Evolutionary conservation across 768 basidiomycete genomes (phyloP).

Genomic region (Lactifluus hygrophoroides): DNA sequence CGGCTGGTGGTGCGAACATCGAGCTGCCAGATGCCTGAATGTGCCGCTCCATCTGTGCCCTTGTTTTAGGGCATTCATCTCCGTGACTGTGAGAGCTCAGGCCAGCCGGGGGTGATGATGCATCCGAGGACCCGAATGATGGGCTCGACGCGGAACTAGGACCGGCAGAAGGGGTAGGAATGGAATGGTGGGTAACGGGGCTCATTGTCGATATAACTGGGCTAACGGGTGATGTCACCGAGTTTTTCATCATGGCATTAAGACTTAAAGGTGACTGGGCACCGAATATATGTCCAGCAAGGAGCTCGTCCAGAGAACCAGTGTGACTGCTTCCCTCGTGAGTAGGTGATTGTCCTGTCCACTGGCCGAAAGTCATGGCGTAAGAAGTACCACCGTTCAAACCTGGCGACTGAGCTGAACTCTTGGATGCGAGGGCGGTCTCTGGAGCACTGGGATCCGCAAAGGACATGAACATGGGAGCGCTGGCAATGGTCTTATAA

Average conservation of each 20-base stretch:
- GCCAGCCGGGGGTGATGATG: slow-evolving; percentile 15
- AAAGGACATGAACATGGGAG: slow-evolving; percentile 81
- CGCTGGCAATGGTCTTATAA: slow-evolving; percentile 75
- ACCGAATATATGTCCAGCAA: slow-evolving; percentile 34
- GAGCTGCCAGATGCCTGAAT: slow-evolving; percentile 54
- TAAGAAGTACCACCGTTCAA: slow-evolving; percentile 30
- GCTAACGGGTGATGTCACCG: slow-evolving; percentile 32
- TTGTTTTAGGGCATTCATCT: slow-evolving; percentile 44
- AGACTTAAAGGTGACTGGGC: slow-evolving; percentile 22
- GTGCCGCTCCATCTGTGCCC: slow-evolving; percentile 39
- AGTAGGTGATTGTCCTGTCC: slow-evolving; percentile 25
- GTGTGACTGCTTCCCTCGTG: slow-evolving; percentile 28
- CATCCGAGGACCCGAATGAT: slow-evolving; percentile 20
- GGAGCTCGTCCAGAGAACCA: slow-evolving; percentile 38
- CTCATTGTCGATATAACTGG: slow-evolving; percentile 31
- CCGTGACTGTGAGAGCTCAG: slow-evolving; percentile 14
- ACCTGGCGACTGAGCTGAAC: background rate
- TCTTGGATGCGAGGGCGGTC: slow-evolving; percentile 17
- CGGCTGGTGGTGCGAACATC: slow-evolving; percentile 36
- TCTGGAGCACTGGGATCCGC: slow-evolving; percentile 34
- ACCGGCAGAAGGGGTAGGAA: background rate
- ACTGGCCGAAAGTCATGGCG: slow-evolving; percentile 35
- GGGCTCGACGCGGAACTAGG: slow-evolving; percentile 20
- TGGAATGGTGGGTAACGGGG: slow-evolving; percentile 45
- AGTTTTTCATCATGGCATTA: slow-evolving; percentile 14